These are phyloP conservation scores for Suzukiozyma palmioleophila DNA, from an alignment of 1,139 yeast genomes.

Conservation along the genomic window DNA sequence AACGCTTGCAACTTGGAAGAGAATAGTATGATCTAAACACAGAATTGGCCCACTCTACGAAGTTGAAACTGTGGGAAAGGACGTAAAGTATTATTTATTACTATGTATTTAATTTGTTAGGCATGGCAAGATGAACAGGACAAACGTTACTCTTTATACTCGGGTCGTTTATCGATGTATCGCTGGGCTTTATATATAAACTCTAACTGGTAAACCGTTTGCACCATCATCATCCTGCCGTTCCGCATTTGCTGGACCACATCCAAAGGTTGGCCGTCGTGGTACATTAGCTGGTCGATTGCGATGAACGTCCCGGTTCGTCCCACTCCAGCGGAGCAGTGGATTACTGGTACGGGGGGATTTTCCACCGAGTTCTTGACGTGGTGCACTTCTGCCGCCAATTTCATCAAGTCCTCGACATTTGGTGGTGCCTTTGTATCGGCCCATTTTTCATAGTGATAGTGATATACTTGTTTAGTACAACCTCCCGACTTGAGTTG, in stretches of 20 bases:
- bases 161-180: neutral
- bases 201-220: slow-evolving; percentile 51
- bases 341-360: slow-evolving; percentile 44
- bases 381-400: slow-evolving; percentile 22
- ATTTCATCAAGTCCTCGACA: slow-evolving; percentile 12
- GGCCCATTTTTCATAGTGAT: slow-evolving; percentile 53
- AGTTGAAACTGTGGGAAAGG: too few relatives aligned
- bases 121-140: too few relatives aligned
- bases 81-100: too few relatives aligned
- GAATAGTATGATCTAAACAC: too few relatives aligned
- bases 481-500: slow-evolving; percentile 18
- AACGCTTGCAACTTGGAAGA: too few relatives aligned
- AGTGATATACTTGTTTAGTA: slow-evolving; percentile 45
- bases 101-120: too few relatives aligned
- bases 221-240: slow-evolving; percentile 66
- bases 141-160: too few relatives aligned
- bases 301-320: slow-evolving; percentile 78
- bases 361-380: slow-evolving; percentile 8
- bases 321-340: slow-evolving; percentile 86
- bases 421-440: slow-evolving; percentile 50
- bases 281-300: slow-evolving; percentile 45
- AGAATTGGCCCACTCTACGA: too few relatives aligned
- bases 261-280: slow-evolving; percentile 18
- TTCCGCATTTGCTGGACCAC: slow-evolving; percentile 42
- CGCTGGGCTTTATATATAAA: slow-evolving; percentile 36